These are phyloP conservation scores for Leishmania mexicana DNA, from an alignment of 208 protist genomes.

Conservation along the genomic window DNA sequence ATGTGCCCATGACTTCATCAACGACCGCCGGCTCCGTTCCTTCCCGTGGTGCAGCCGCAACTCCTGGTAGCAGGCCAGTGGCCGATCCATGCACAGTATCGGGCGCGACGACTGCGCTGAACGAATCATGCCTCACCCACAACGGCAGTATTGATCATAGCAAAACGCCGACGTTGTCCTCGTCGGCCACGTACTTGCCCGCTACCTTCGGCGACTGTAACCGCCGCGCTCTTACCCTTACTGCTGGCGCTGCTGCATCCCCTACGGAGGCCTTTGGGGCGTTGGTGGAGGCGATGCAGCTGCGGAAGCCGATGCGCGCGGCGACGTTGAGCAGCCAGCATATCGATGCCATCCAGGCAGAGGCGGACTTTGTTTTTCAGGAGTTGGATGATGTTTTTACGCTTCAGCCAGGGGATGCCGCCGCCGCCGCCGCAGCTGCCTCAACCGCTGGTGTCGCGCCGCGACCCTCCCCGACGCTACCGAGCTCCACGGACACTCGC, in stretches of 20 bases:
- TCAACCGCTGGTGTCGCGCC: background rate
- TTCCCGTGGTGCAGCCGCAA: background rate
- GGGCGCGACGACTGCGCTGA: background rate
- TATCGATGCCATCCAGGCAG: conserved; percentile 53
- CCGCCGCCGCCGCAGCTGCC: conserved; percentile 1
- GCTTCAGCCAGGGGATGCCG: conserved; percentile 37
- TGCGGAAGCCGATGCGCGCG: conserved; percentile 30
- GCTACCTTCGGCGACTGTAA: too few species aligned
- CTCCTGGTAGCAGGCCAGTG: background rate
- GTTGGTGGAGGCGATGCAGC: conserved; percentile 35
- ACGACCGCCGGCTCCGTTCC: too few species aligned
- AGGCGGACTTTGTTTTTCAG: conserved; percentile 53
- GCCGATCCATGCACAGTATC: background rate
- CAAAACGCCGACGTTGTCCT: background rate
- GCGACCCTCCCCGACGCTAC: background rate
- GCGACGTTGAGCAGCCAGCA: conserved; percentile 26
- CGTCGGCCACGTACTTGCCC: background rate
- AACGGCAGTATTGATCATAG: background rate
- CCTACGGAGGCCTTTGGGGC: conserved; percentile 13
- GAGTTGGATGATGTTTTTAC: conserved; percentile 54
- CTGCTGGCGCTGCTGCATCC: background rate
- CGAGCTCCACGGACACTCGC: background rate
- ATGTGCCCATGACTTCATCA: background rate
- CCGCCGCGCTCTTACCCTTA: too few species aligned
- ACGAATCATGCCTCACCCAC: background rate